Evolutionary conservation across 371 early-diverging fungal species (phyloP).

Genomic region (Apophysomyces elegans): DNA sequence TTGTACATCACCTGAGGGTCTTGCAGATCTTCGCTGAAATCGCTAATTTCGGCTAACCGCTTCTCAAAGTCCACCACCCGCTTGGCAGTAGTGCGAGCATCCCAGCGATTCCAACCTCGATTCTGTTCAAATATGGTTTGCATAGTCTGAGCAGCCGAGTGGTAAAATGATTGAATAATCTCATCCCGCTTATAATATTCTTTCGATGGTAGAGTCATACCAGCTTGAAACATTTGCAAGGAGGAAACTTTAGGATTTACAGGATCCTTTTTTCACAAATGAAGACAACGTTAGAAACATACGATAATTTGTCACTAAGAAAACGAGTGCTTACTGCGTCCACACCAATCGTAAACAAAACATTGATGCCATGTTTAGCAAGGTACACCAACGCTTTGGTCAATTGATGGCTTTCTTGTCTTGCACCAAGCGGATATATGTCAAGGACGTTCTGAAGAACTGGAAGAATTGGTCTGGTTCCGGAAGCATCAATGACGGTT

Average conservation of each 20-base stretch:
- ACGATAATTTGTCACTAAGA: no score
- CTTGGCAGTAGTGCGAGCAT: constrained; percentile 25
- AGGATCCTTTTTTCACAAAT: constrained; percentile 30
- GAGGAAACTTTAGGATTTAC: constrained; percentile 50
- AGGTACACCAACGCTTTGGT: constrained; percentile 21
- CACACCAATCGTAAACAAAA: constrained; percentile 38
- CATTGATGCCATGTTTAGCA: constrained; percentile 16
- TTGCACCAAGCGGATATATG: constrained; percentile 19
- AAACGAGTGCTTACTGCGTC: constrained; percentile 17
- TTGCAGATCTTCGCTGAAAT: constrained; percentile 32
- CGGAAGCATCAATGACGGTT: constrained; percentile 43
- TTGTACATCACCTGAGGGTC: constrained; percentile 57
- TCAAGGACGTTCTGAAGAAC: constrained; percentile 39
- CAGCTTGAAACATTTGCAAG: constrained; percentile 51
- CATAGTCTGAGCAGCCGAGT: constrained; percentile 35
- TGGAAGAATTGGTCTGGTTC: constrained; percentile 51
- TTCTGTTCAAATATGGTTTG: constrained; percentile 19
- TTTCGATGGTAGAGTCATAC: constrained; percentile 60
- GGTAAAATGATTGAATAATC: constrained; percentile 32
- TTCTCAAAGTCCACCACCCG: constrained; percentile 53
- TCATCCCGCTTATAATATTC: constrained; percentile 57
- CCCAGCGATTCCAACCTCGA: background rate
- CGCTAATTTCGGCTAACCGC: constrained; percentile 38
- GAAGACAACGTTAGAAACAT: background rate
- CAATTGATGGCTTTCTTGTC: constrained; percentile 8